Conservation (phyloP, 2,329 filamentous ascomycete genomes). For the Aspergillus fumigatiaffinis region DNA sequence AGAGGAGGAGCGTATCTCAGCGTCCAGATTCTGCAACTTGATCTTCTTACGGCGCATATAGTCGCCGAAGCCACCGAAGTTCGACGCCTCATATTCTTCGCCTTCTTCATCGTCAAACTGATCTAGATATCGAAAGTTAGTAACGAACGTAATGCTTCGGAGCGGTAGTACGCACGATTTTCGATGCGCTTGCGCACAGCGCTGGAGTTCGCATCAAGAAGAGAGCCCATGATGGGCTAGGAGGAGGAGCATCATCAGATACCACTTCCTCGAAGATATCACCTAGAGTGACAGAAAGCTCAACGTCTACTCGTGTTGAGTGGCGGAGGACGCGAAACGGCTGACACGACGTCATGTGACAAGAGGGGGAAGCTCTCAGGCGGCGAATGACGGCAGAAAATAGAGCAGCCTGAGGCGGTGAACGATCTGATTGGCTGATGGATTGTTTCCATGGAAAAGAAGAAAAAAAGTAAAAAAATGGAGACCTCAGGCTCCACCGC, state of each 20-base stretch:
- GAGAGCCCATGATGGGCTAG: slow-evolving; percentile 55
- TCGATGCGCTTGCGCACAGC: slow-evolving; percentile 62
- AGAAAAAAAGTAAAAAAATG: not conserved
- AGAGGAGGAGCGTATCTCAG: slow-evolving; percentile 67
- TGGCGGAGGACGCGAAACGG: slow-evolving; percentile 3
- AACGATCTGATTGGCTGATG: slow-evolving; percentile 4
- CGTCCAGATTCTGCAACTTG: slow-evolving; percentile 93
- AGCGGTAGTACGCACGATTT: slow-evolving; percentile 41
- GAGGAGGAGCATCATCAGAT: slow-evolving; percentile 16
- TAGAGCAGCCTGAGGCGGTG: not conserved
- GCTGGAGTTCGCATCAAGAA: slow-evolving; percentile 57
- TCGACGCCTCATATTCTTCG: slow-evolving; percentile 84
- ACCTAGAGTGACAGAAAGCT: not conserved
- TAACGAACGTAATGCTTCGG: slow-evolving; percentile 5
- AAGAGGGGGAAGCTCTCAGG: not conserved
- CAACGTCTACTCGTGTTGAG: not conserved
- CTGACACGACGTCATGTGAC: slow-evolving; percentile 12
- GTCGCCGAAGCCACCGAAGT: slow-evolving; percentile 83
- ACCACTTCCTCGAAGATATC: not conserved
- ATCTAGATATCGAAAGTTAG: slow-evolving; percentile 42
- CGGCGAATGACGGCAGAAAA: slow-evolving; percentile 5
- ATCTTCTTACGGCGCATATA: slow-evolving; percentile 96
- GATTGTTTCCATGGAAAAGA: not conserved
- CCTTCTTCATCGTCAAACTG: slow-evolving; percentile 76
- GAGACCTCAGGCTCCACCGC: slow-evolving; percentile 10